Percentiles rank a stretch among this genome's conserved stretches.
Conservation (phyloP, 257 asterid genomes). For the Fraxinus quadrangulata region DNA sequence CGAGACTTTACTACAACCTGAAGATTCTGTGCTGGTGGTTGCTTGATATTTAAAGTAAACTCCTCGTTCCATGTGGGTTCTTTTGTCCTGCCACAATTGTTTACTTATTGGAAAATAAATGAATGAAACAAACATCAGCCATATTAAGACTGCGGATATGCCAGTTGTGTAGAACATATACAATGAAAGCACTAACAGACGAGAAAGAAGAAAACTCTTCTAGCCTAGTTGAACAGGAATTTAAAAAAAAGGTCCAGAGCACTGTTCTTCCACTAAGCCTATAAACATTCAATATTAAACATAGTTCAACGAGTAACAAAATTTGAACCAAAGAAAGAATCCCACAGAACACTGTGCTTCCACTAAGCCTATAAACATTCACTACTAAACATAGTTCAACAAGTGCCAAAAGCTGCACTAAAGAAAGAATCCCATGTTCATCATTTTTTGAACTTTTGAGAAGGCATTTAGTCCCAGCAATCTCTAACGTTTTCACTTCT, state of each 20-base stretch:
- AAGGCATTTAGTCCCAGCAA: background rate
- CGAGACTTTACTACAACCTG: constrained; percentile 57
- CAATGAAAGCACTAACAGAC: constrained; percentile 4
- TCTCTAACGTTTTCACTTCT: constrained; percentile 10
- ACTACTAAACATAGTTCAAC: constrained; percentile 2
- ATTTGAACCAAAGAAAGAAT: background rate
- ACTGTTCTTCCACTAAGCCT: background rate
- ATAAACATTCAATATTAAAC: constrained; percentile 4
- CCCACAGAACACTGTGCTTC: background rate
- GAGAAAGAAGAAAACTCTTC: constrained; percentile 4
- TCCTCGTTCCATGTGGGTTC: constrained; percentile 99
- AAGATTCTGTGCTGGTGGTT: constrained; percentile 63
- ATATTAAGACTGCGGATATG: background rate
- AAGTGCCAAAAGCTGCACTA: background rate
- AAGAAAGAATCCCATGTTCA: background rate
- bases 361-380: background rate
- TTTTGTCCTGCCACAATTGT: constrained; percentile 69
- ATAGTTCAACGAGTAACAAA: background rate
- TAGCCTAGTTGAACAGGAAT: background rate
- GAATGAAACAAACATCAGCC: constrained; percentile 3
- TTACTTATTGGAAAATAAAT: constrained; percentile 9
- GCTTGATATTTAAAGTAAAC: constrained; percentile 83
- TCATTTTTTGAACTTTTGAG: background rate
- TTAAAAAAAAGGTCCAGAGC: background rate
- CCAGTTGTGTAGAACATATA: background rate